Evolutionary conservation across 202 grass and related monocot species (phyloP).

Genomic region (Hordeum pubiflorum): DNA sequence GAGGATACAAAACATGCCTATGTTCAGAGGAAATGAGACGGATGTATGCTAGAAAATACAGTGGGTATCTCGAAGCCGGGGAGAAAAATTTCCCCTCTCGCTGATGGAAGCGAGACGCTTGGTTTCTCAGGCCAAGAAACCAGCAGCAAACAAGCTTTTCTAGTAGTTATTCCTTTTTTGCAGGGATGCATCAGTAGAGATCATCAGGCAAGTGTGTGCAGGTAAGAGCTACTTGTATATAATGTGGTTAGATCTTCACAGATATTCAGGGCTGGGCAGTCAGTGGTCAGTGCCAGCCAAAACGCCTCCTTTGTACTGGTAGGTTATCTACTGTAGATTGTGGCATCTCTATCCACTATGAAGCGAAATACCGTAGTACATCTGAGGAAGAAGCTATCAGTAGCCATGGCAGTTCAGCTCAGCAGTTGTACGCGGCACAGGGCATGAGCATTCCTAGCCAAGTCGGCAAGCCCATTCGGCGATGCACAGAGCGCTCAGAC

Average conservation of each 20-base stretch:
- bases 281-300: background rate
- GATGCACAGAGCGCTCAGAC: background rate
- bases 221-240: background rate
- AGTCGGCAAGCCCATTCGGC: background rate
- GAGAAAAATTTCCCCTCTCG: background rate
- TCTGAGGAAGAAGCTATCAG: background rate
- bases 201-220: background rate
- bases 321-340: background rate
- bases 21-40: background rate
- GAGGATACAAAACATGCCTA: background rate
- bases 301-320: background rate
- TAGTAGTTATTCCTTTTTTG: background rate
- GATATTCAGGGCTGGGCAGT: background rate
- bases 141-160: background rate
- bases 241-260: too few species aligned
- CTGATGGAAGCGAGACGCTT: background rate
- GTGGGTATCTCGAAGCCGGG: background rate
- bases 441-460: background rate
- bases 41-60: background rate
- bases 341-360: background rate
- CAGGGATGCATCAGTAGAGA: too few species aligned
- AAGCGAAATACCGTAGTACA: background rate
- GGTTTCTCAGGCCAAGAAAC: background rate
- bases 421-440: background rate
- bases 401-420: background rate